phyloP scores from a whole-genome alignment of 345 rosid species.

The Sonneratia caseolaris region DNA sequence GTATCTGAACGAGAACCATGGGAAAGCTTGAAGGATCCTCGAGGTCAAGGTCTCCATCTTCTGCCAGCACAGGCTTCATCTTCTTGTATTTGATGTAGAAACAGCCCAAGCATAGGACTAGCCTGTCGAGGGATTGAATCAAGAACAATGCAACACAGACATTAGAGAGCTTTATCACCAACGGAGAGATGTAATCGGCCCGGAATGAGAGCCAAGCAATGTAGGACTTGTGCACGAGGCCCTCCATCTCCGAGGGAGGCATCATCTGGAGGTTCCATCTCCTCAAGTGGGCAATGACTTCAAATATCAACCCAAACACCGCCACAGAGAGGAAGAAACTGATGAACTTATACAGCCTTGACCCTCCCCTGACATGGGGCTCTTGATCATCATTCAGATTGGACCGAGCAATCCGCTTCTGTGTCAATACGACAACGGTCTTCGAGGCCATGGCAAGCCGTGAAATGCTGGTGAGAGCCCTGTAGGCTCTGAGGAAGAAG shows the following conservation, averaged over 20 bases:
- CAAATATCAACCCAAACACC: conserved; percentile 45
- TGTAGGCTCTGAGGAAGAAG: conserved; percentile 59
- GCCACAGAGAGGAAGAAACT: conserved; percentile 55
- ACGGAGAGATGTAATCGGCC: conserved; percentile 62
- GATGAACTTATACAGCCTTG: conserved; percentile 56
- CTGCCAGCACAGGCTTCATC: conserved; percentile 41
- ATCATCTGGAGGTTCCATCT: conserved; percentile 60
- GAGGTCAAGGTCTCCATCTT: conserved; percentile 35
- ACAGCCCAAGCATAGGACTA: conserved; percentile 68
- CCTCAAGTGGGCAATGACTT: conserved; percentile 59
- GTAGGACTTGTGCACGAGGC: conserved; percentile 63
- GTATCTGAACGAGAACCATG: conserved; percentile 92
- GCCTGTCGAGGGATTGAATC: conserved; percentile 84
- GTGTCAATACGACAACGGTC: conserved; percentile 32
- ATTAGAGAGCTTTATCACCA: conserved; percentile 44
- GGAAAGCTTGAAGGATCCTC: conserved; percentile 49
- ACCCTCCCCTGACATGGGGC: conserved; percentile 42
- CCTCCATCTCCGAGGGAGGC: conserved; percentile 62
- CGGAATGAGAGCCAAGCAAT: conserved; percentile 72
- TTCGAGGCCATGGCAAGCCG: conserved; percentile 36
- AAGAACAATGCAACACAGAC: conserved; percentile 66
- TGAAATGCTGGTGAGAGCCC: conserved; percentile 44
- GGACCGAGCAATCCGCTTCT: conserved; percentile 39
- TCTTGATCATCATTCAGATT: conserved; percentile 37
- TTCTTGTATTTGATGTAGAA: conserved; percentile 77